These are phyloP conservation scores for Mangifera indica DNA, from an alignment of 345 rosid species.

Conservation along the genomic window DNA sequence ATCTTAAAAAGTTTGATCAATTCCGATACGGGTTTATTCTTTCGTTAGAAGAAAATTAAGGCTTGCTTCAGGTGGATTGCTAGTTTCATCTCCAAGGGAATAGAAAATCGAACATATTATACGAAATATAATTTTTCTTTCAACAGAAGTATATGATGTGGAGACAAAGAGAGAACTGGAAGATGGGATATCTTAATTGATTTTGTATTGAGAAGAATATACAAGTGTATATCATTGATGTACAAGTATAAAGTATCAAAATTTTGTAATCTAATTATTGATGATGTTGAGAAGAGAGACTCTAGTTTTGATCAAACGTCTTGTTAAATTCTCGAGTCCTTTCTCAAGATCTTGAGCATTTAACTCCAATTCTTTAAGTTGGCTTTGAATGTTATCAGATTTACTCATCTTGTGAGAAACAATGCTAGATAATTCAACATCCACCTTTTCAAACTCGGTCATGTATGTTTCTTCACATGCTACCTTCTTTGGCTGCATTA, in stretches of 20 bases:
- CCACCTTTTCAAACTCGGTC: slow-evolving; percentile 38
- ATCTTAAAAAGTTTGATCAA: background rate
- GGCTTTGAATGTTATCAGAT: slow-evolving; percentile 19
- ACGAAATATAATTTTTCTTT: background rate
- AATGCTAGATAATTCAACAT: slow-evolving; percentile 25
- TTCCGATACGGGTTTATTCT: too few species aligned
- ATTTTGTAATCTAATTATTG: slow-evolving; percentile 15
- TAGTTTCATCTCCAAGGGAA: too few species aligned
- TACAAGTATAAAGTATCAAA: background rate
- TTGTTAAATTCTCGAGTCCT: slow-evolving; percentile 38
- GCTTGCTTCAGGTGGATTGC: too few species aligned
- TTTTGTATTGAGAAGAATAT: background rate
- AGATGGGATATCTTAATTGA: background rate
- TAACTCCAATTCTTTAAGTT: slow-evolving; percentile 29
- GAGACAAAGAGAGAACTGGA: background rate
- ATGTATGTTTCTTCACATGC: slow-evolving; percentile 3
- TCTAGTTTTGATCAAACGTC: slow-evolving; percentile 42
- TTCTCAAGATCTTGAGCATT: slow-evolving; percentile 50
- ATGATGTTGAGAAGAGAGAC: slow-evolving; percentile 48
- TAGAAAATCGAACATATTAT: too few species aligned
- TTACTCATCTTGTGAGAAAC: slow-evolving; percentile 9
- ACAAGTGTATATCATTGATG: too few species aligned
- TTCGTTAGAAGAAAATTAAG: too few species aligned
- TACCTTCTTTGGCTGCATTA: slow-evolving; percentile 16
- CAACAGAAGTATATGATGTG: background rate